phyloP scores from a whole-genome alignment of 2,329 filamentous ascomycete genomes.

The Ophiostoma montium region DNA sequence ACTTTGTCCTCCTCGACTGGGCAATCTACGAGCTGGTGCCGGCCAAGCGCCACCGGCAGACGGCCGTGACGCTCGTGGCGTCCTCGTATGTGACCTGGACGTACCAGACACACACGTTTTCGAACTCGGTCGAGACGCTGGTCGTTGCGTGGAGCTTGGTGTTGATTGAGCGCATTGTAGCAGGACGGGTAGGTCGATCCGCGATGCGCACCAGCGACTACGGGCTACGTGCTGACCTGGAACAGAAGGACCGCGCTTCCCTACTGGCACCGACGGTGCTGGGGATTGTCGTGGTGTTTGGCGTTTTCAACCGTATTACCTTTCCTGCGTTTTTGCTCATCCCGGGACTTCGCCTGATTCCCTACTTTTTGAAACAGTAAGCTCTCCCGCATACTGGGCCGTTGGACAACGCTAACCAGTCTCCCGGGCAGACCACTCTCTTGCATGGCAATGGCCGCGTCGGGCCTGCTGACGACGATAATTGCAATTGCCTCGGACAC shows the following conservation, averaged over 20 bases:
- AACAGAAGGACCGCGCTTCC: slow-evolving; percentile 53
- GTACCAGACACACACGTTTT: slow-evolving; percentile 96
- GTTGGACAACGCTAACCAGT: neutral
- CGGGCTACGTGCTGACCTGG: neutral
- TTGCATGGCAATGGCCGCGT: slow-evolving; percentile 48
- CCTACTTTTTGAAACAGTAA: slow-evolving; percentile 71
- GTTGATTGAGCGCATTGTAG: slow-evolving; percentile 72
- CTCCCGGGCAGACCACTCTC: slow-evolving; percentile 43
- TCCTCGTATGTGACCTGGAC: slow-evolving; percentile 99
- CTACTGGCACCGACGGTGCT: slow-evolving; percentile 63
- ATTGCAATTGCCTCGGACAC: slow-evolving; percentile 75
- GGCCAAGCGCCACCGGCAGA: slow-evolving; percentile 54
- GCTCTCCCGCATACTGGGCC: slow-evolving; percentile 14
- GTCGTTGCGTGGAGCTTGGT: slow-evolving; percentile 89
- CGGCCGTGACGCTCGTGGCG: slow-evolving; percentile 71
- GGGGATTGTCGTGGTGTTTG: slow-evolving; percentile 69
- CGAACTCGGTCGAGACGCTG: slow-evolving; percentile 90
- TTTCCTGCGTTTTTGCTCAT: slow-evolving; percentile 87
- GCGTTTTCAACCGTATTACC: slow-evolving; percentile 91
- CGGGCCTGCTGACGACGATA: slow-evolving; percentile 52
- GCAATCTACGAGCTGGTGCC: slow-evolving; percentile 83
- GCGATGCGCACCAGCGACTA: neutral
- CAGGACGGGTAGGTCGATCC: slow-evolving; percentile 49
- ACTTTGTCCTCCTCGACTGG: slow-evolving; percentile 97
- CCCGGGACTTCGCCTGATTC: slow-evolving; percentile 68